Percentiles rank a stretch among this genome's conserved stretches.
Evolutionary conservation across 1,284 basidiomycete species (phyloP).

Genomic region (Paramarasmius palmivorus): DNA sequence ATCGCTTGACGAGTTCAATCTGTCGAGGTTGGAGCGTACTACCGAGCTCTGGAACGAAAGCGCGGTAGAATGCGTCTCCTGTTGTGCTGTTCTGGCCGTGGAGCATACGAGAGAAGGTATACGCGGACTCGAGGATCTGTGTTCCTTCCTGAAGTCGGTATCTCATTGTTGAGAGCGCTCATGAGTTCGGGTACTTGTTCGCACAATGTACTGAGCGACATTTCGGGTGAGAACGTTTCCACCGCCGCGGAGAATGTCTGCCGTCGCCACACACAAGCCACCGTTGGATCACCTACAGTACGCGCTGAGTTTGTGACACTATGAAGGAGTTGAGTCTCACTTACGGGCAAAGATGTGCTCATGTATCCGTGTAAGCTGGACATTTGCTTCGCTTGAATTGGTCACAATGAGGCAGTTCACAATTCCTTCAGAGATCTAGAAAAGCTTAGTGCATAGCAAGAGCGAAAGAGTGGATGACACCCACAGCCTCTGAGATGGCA

Average conservation of each 20-base stretch:
- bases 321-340: conserved; percentile 28
- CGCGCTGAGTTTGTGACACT: conserved; percentile 2
- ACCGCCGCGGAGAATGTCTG: conserved; percentile 84
- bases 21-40: conserved; percentile 65
- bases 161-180: conserved; percentile 44
- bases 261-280: conserved; percentile 81
- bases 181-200: conserved; percentile 69
- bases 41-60: conserved; percentile 78
- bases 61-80: conserved; percentile 77
- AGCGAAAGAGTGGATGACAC: no score
- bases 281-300: conserved; percentile 68
- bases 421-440: conserved; percentile 67
- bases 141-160: conserved; percentile 43
- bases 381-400: conserved; percentile 76
- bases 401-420: conserved; percentile 79
- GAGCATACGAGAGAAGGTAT: conserved; percentile 79
- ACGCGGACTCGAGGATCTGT: conserved; percentile 66
- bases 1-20: conserved; percentile 78
- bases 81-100: conserved; percentile 65
- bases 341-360: conserved; percentile 80
- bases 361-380: conserved; percentile 79
- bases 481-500: conserved; percentile 62
- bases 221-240: conserved; percentile 67
- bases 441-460: no score
- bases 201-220: conserved; percentile 60